Percentiles rank a stretch among this genome's conserved stretches.
Evolutionary conservation across 441 rosid species (phyloP).

Genomic region (Pelargonium citronellum): DNA sequence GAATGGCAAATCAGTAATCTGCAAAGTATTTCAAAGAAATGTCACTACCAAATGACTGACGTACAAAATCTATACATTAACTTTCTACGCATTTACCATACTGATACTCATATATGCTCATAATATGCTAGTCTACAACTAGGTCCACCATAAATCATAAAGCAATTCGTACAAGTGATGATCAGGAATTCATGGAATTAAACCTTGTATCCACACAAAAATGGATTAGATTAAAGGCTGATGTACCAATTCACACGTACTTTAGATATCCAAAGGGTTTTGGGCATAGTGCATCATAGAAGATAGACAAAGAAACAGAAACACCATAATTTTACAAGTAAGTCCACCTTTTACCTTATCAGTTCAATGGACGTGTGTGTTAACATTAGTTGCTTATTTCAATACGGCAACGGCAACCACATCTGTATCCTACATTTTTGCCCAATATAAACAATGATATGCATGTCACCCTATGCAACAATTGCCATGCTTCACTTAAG

Average conservation of each 20-base stretch:
- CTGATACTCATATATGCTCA: neutral
- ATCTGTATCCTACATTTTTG: neutral
- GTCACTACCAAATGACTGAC: neutral
- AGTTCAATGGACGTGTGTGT: neutral
- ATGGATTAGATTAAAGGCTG: neutral
- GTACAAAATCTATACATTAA: neutral
- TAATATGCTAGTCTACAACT: neutral
- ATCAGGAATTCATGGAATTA: neutral
- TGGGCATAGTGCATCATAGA: neutral
- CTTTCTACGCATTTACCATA: neutral
- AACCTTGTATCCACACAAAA: neutral
- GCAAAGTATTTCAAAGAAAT: conserved; percentile 33
- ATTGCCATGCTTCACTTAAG: neutral
- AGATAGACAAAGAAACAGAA: conserved; percentile 2
- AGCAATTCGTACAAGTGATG: neutral
- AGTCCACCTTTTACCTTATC: neutral
- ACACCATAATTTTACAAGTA: neutral
- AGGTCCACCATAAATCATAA: neutral
- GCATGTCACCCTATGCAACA: neutral
- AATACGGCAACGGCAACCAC: neutral
- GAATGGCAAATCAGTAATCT: conserved; percentile 93
- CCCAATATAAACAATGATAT: neutral
- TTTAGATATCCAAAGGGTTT: neutral
- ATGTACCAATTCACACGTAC: neutral
- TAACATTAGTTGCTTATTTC: neutral